These are phyloP conservation scores for Scutellaria galericulata DNA, from an alignment of 257 asterid species.

Conservation along the genomic window DNA sequence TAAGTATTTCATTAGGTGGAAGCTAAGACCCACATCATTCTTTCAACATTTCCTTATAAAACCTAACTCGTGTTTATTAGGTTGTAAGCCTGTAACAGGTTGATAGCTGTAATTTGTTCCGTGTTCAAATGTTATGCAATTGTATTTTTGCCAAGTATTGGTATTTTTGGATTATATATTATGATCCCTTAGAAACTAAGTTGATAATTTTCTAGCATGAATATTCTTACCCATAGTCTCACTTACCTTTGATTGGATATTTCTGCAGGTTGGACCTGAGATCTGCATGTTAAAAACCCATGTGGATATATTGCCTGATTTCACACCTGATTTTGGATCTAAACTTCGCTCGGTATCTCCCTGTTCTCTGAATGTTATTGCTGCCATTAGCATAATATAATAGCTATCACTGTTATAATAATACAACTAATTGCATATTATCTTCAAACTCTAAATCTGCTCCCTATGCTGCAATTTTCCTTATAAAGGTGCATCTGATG, in stretches of 20 bases:
- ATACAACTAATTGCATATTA: not conserved
- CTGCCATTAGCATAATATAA: slow-evolving; percentile 14
- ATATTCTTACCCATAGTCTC: slow-evolving; percentile 26
- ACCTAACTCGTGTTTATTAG: not conserved
- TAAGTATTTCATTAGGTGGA: slow-evolving; percentile 18
- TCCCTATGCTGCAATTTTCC: not conserved
- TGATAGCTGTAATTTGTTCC: slow-evolving; percentile 4
- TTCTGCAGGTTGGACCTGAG: slow-evolving; percentile 96
- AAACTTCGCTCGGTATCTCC: slow-evolving; percentile 82
- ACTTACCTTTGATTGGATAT: slow-evolving; percentile 28
- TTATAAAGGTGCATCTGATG: slow-evolving; percentile 19
- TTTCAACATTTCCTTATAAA: slow-evolving; percentile 19
- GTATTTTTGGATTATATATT: not conserved
- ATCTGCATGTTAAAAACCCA: slow-evolving; percentile 97
- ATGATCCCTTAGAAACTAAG: not conserved
- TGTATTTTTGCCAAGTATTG: not conserved
- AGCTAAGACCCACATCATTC: not conserved
- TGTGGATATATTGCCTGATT: slow-evolving; percentile 95
- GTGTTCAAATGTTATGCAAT: not conserved
- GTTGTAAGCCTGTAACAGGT: not conserved
- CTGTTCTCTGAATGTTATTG: slow-evolving; percentile 21
- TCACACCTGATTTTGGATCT: slow-evolving; percentile 86
- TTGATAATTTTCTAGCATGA: slow-evolving; percentile 8
- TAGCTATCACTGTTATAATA: slow-evolving; percentile 11
- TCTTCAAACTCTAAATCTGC: not conserved